Evolutionary conservation across 1,284 basidiomycete genomes (phyloP).

Genomic region (Ustilago bromivora): DNA sequence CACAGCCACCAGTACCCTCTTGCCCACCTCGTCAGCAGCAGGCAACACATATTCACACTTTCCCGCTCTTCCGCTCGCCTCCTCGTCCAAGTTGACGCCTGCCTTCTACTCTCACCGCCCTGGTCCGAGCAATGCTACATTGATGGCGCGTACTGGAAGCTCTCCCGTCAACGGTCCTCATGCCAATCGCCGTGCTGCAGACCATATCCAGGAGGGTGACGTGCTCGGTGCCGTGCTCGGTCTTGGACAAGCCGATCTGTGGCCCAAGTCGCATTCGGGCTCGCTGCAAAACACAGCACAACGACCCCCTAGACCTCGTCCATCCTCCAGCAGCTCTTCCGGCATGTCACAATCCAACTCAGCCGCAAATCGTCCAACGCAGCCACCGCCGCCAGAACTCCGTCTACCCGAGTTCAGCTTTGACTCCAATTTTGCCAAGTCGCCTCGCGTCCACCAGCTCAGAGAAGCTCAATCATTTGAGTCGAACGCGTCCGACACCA

Average conservation of each 20-base stretch:
- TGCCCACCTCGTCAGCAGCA: background rate
- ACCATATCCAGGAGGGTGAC: slow-evolving; percentile 56
- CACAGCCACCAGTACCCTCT: background rate
- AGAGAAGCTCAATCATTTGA: slow-evolving; percentile 53
- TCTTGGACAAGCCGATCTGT: slow-evolving; percentile 43
- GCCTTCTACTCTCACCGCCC: slow-evolving; percentile 9
- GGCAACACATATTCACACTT: background rate
- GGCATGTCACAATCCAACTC: slow-evolving; percentile 4
- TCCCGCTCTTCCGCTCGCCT: slow-evolving; percentile 16
- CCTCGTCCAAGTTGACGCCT: slow-evolving; percentile 11
- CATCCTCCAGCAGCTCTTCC: slow-evolving; percentile 35
- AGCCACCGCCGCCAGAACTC: slow-evolving; percentile 23
- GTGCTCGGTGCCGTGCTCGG: slow-evolving; percentile 64
- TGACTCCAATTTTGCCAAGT: slow-evolving; percentile 21
- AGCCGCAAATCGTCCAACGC: background rate
- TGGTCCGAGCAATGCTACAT: background rate
- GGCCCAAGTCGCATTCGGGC: slow-evolving; percentile 18
- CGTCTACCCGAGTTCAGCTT: slow-evolving; percentile 42
- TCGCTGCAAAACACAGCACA: slow-evolving; percentile 1
- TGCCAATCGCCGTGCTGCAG: slow-evolving; percentile 27
- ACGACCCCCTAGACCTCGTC: background rate
- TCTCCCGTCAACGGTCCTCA: slow-evolving; percentile 39
- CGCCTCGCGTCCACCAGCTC: slow-evolving; percentile 41
- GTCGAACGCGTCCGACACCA: slow-evolving; percentile 41
- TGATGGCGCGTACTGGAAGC: slow-evolving; percentile 45